Conservation (phyloP, 805 yeast genomes). For the Candida methanosorbosa region DNA sequence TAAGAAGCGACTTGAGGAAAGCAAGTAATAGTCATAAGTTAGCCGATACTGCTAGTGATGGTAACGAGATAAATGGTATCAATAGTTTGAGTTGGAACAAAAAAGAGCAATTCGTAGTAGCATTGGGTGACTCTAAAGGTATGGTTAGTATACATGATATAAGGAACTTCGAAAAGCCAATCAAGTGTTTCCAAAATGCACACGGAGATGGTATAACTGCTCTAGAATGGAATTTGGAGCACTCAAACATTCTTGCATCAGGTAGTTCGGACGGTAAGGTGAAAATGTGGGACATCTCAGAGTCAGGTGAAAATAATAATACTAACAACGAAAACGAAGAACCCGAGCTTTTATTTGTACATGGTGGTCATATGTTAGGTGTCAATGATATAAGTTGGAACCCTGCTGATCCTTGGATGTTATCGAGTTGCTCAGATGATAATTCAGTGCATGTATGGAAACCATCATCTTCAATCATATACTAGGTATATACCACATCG, state of each 20-base stretch:
- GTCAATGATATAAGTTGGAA: constrained; percentile 85
- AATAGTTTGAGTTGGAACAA: constrained; percentile 57
- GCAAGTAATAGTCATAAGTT: background rate
- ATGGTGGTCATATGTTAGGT: constrained; percentile 83
- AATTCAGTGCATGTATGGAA: constrained; percentile 84
- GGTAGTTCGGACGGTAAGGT: constrained; percentile 59
- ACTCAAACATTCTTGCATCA: constrained; percentile 49
- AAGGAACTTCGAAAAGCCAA: constrained; percentile 31
- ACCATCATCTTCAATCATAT: too few relatives aligned
- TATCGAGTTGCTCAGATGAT: constrained; percentile 76
- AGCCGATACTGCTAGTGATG: constrained; percentile 1
- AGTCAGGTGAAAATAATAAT: constrained; percentile 8
- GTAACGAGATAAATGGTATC: constrained; percentile 28
- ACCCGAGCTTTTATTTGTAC: constrained; percentile 50
- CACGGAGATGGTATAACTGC: constrained; percentile 54
- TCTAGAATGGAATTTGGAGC: constrained; percentile 63
- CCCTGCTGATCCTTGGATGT: constrained; percentile 55
- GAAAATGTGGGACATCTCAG: constrained; percentile 48
- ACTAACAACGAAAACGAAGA: constrained; percentile 10
- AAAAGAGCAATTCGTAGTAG: constrained; percentile 44
- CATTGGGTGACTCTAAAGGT: constrained; percentile 62
- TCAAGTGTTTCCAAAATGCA: constrained; percentile 17
- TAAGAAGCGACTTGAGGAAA: constrained; percentile 23
- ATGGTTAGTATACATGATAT: constrained; percentile 55
- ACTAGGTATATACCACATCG: too few relatives aligned